Percentiles rank a stretch among this genome's conserved stretches.
Evolutionary conservation across 169 alveolate genomes (phyloP).

Genomic region (Eimeria falciformis): DNA sequence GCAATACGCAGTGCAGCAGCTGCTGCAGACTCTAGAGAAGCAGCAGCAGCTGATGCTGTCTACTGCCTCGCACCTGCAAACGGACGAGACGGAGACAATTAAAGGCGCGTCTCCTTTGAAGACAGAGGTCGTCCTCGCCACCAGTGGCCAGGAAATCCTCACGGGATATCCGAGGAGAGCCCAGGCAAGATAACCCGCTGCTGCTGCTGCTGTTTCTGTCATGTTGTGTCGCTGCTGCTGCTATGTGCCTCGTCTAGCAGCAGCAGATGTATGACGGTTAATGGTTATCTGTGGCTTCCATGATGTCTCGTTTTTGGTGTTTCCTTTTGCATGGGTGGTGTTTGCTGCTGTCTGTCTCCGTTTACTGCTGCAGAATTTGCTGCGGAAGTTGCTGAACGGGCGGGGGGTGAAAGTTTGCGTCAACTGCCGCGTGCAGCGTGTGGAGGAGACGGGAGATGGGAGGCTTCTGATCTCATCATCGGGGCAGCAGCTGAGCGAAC

Average conservation of each 20-base stretch:
- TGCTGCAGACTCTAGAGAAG: background rate
- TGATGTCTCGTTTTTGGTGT: background rate
- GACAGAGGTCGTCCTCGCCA: constrained; percentile 18
- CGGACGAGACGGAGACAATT: background rate
- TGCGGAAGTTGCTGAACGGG: background rate
- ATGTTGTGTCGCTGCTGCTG: background rate
- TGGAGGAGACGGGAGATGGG: constrained; percentile 26
- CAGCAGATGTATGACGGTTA: no score
- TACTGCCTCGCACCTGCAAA: background rate
- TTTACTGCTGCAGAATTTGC: constrained; percentile 27
- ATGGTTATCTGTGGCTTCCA: no score
- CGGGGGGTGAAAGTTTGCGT: constrained; percentile 1
- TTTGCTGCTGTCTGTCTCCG: background rate
- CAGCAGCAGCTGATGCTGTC: constrained; percentile 31
- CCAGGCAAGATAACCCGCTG: background rate
- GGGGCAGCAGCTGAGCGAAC: background rate
- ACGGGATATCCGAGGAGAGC: constrained; percentile 39
- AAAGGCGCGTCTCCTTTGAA: background rate
- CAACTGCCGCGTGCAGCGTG: constrained; percentile 15
- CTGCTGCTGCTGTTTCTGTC: constrained; percentile 5
- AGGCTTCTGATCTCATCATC: background rate
- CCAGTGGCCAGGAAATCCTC: constrained; percentile 24
- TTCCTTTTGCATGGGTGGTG: background rate
- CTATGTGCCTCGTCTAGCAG: no score
- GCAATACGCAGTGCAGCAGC: constrained; percentile 63